Base-by-base conservation (phyloP, 768 basidiomycete species). In the Heimioporus sp. region DNA sequence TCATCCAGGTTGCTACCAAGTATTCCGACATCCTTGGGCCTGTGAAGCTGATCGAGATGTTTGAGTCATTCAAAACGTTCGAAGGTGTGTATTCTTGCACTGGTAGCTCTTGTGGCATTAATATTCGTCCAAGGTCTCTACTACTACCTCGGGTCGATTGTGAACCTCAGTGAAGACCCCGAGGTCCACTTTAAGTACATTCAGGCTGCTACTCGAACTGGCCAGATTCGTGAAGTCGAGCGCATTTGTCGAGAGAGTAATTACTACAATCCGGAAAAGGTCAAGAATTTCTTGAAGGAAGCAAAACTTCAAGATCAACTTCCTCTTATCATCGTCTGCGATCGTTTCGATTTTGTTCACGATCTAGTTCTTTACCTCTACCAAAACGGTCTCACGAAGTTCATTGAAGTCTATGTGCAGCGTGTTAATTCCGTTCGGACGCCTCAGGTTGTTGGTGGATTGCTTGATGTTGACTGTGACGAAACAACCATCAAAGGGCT, bases 171-270 rank as follows among this genome's bases (percentile, higher is more conserved):
- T 68, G 83, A 92, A 67, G 97, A 99, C 70, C 81, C 91, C 5
- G 97, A 99, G 69, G 96, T 99, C 3, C 90, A 98, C 76, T 99
- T 97, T 85, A 98, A 99, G 78, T 98, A 98, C 74, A 98, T 99
- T 65, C 96, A 98, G 66, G 97, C 97, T 24, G 97, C 97, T 7
- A 96, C 94, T 2, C 86, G 96, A 24, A 99, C 97, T 28, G 95
- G 96, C 38, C 97, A 98, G 68, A 94, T 99, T 60, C 89, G 97
- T 44, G 97, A 99, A 69, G 97, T 99, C 51, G 97, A 99, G 73
- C 93, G 97, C 42, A 96, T 99, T 65, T 98, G 95, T 67, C 80
- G 97, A 48, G 97, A 99, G 75, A 93, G 90, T 71, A 98, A 98
- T 73, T 79, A 77, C 73, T 98, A 98, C 80, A 98, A 95, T 71